Conservation (phyloP, 75 land plant genomes). For the Larix kaempferi region DNA sequence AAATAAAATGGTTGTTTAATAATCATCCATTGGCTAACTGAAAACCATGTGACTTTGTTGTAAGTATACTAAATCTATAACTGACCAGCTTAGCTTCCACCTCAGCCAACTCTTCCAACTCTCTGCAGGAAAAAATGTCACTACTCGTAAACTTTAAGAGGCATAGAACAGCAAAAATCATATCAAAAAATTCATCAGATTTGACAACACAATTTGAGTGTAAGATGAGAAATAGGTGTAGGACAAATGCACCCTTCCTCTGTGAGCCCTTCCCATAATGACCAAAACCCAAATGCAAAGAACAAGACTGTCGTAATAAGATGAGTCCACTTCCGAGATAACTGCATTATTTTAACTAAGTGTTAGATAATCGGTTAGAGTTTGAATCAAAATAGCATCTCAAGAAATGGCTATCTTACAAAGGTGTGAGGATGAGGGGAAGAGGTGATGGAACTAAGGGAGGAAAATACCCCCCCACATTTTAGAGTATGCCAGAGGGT, state of each 20-base stretch:
- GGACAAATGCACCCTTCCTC: slow-evolving; percentile 52
- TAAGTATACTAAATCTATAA: neutral
- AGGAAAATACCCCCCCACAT: neutral
- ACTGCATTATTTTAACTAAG: slow-evolving; percentile 32
- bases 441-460: no score
- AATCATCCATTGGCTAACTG: neutral
- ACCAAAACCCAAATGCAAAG: slow-evolving; percentile 87
- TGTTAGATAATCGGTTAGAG: neutral
- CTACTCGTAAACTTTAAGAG: neutral
- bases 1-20: neutral
- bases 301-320: slow-evolving; percentile 82
- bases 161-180: neutral
- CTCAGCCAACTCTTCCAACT: slow-evolving; percentile 81
- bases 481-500: neutral
- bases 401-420: neutral
- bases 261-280: slow-evolving; percentile 83
- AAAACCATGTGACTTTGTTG: neutral
- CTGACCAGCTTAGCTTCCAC: slow-evolving; percentile 87
- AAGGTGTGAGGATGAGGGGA: no score
- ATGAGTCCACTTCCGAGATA: slow-evolving; percentile 88
- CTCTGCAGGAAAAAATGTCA: slow-evolving; percentile 39
- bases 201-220: neutral
- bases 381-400: neutral
- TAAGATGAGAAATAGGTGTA: neutral
- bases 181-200: no score